These are phyloP conservation scores for Draba incana DNA, from an alignment of 345 rosid genomes.

Conservation along the genomic window DNA sequence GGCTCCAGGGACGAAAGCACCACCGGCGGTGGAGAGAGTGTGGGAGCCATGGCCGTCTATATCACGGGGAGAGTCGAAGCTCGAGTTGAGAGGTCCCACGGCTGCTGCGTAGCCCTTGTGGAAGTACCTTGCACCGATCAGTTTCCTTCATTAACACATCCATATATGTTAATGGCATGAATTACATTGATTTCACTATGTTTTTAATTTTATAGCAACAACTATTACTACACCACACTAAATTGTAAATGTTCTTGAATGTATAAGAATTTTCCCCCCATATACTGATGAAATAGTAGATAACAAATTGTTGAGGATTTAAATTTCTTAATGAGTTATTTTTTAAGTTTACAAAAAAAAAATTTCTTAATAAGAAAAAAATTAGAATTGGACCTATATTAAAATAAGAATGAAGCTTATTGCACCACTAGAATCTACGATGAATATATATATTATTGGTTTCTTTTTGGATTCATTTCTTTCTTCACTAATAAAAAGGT, in stretches of 20 bases:
- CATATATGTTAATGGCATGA: conserved; percentile 1
- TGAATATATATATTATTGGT: conserved; percentile 14
- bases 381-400: too few relatives aligned
- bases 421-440: not conserved
- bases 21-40: conserved; percentile 87
- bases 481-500: not conserved
- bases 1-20: conserved; percentile 58
- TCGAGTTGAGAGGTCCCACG: conserved; percentile 53
- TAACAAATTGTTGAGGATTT: too few relatives aligned
- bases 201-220: too few relatives aligned
- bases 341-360: too few relatives aligned
- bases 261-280: too few relatives aligned
- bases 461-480: too few relatives aligned
- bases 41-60: conserved; percentile 83
- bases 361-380: too few relatives aligned
- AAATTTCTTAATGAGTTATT: too few relatives aligned
- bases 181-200: not conserved
- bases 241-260: too few relatives aligned
- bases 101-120: conserved; percentile 50
- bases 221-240: too few relatives aligned
- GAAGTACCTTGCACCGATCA: conserved; percentile 65
- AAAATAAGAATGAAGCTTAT: too few relatives aligned
- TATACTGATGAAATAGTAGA: too few relatives aligned
- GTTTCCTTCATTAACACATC: conserved; percentile 53
- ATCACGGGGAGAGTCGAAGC: conserved; percentile 70